Evolutionary conservation across 2,329 filamentous ascomycete species (phyloP), one percentile per base, ranked within the genome.

Genomic region (Alternaria solani): DNA sequence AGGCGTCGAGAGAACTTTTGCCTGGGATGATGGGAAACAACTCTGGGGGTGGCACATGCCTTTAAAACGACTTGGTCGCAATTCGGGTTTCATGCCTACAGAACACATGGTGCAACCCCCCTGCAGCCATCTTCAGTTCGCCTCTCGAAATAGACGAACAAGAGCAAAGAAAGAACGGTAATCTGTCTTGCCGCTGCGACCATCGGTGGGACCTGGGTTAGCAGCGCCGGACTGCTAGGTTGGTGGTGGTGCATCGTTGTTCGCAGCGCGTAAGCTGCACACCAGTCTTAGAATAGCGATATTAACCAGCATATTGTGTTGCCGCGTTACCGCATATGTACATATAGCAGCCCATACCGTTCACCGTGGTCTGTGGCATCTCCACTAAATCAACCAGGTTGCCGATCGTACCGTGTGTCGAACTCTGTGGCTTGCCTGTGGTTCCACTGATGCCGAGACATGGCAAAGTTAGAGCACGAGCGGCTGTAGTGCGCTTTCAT

Each of bases 31-130:
- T 67, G 49, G 55, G 61, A 61, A 65, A 67, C 55, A 51, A 36
- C 32, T 62, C 57, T 65, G 63, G 60, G 66, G 69, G 66, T 57
- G 59, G 36, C 57, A 65, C 64, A 61, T 68, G 68, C 70, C 62
- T 75, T 78, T 77, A 75, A 77, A 77, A 75, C 70, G 65, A 62
- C 55, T 64, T 70, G 65, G 67, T 73, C 62, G 65, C 69, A 58
- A 64, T 72, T 62, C 56, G 47, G 47, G 74, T 76, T 76, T 76
- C 74, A 75, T 52, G 39, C 57, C 57, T 57, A 57, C 52, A 60
- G 55, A 53, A 49, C 59, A 55, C 43, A 48, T 56, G 48, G 57
- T 58, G 48, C 52, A 47, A 47, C 63, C 62, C 63, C 63, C 52
- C 43, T 53, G 42, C 41, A 55, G 41, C 54, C 52, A 20, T 46